These are phyloP conservation scores for Cercospora sp. DNA, from an alignment of 2,329 filamentous ascomycete genomes.

Conservation along the genomic window DNA sequence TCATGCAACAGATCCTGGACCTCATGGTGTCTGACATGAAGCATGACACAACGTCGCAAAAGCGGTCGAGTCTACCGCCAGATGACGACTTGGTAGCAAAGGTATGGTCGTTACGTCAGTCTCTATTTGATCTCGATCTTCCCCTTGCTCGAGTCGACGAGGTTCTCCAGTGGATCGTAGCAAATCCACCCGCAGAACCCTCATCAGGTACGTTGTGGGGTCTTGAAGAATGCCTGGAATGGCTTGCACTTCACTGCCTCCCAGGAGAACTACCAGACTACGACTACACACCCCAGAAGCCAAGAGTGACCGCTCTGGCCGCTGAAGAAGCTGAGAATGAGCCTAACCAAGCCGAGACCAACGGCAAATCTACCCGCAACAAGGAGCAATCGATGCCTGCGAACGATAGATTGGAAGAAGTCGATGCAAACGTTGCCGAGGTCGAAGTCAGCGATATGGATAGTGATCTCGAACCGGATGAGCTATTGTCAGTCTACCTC, in stretches of 20 bases:
- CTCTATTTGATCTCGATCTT: constrained; percentile 69
- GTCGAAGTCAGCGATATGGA: constrained; percentile 51
- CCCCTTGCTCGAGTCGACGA: constrained; percentile 61
- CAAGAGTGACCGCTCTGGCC: constrained; percentile 19
- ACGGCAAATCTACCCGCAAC: neutral
- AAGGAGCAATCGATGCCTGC: neutral
- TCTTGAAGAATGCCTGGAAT: constrained; percentile 82
- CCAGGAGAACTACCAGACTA: constrained; percentile 37
- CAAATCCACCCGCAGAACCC: constrained; percentile 55
- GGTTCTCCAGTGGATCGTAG: constrained; percentile 61
- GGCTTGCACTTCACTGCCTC: constrained; percentile 77
- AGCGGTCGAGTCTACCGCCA: constrained; percentile 53
- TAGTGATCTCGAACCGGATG: constrained; percentile 52
- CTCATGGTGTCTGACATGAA: constrained; percentile 64
- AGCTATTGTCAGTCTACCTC: constrained; percentile 70
- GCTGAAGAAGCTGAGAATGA: constrained; percentile 13
- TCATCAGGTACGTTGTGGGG: constrained; percentile 64
- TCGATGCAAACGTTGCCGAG: neutral
- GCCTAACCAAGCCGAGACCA: constrained; percentile 13
- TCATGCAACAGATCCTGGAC: constrained; percentile 75
- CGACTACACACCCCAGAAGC: constrained; percentile 32
- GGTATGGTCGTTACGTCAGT: constrained; percentile 81
- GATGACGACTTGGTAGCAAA: constrained; percentile 79
- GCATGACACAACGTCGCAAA: constrained; percentile 39
- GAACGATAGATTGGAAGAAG: neutral